phyloP scores from a whole-genome alignment of 495 filamentous ascomycete genomes.

The Daldinia caldariorum region DNA sequence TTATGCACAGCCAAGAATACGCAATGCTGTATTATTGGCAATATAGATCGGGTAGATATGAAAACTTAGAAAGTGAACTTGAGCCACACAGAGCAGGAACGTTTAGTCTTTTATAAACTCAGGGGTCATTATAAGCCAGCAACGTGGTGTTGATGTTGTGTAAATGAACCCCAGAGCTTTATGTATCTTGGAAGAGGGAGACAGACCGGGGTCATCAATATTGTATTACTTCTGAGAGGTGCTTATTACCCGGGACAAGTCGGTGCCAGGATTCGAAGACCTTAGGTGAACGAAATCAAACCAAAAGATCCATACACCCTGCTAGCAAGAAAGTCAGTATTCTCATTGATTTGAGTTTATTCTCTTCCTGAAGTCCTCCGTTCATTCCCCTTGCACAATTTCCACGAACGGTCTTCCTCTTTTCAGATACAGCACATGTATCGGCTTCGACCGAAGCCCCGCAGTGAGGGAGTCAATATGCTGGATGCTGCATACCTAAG shows the following conservation, averaged over 20 bases:
- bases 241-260: slow-evolving; percentile 8
- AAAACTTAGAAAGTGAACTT: slow-evolving; percentile 5
- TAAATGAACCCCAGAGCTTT: slow-evolving; percentile 15
- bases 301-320: slow-evolving; percentile 4
- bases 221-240: slow-evolving; percentile 31
- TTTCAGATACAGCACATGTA: slow-evolving; percentile 10
- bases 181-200: slow-evolving; percentile 12
- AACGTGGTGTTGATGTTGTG: slow-evolving; percentile 16
- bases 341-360: slow-evolving; percentile 9
- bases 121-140: slow-evolving; percentile 22
- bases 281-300: slow-evolving; percentile 7
- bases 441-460: neutral
- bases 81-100: neutral
- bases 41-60: slow-evolving; percentile 7
- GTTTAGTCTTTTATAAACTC: neutral
- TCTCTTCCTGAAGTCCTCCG: slow-evolving; percentile 12
- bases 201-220: slow-evolving; percentile 22
- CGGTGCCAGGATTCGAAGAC: slow-evolving; percentile 3
- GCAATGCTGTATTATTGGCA: slow-evolving; percentile 8
- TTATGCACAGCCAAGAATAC: slow-evolving; percentile 26
- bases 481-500: slow-evolving; percentile 9
- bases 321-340: slow-evolving; percentile 13
- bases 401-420: neutral
- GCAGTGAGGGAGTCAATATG: slow-evolving; percentile 16
- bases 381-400: slow-evolving; percentile 1